A percentile compares a stretch with the other conserved stretches of the same genome.
These are phyloP conservation scores for Lupinus albus DNA, from an alignment of 306 rosid species.

Conservation along the genomic window DNA sequence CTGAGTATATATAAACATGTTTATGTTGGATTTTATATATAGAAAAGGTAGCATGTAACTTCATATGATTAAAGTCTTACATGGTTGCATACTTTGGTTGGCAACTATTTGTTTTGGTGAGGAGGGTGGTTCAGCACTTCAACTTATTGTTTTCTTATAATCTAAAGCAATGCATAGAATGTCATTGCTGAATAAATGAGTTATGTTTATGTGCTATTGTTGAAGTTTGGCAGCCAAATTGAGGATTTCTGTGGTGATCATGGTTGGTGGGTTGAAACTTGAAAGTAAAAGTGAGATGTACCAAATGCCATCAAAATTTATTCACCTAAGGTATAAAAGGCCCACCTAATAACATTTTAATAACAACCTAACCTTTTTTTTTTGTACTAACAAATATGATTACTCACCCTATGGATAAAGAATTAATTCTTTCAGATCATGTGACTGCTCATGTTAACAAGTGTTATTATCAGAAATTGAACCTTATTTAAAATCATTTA, in stretches of 20 bases:
- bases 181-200: constrained; percentile 37
- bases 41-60: constrained; percentile 19
- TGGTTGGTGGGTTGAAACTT: constrained; percentile 21
- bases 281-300: constrained; percentile 29
- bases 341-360: constrained; percentile 48
- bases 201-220: constrained; percentile 53
- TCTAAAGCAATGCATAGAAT: constrained; percentile 27
- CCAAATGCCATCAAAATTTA: constrained; percentile 41
- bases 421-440: too few species aligned
- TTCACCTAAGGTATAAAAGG: constrained; percentile 34
- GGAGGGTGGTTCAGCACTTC: constrained; percentile 49
- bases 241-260: neutral
- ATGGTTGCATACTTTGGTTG: constrained; percentile 30
- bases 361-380: neutral
- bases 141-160: constrained; percentile 41
- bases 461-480: too few species aligned
- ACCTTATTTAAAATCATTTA: too few species aligned
- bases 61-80: constrained; percentile 10
- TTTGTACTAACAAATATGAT: too few species aligned
- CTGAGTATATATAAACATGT: constrained; percentile 21
- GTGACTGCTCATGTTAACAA: too few species aligned
- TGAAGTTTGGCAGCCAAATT: constrained; percentile 69
- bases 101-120: constrained; percentile 41
- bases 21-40: constrained; percentile 26
- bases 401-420: too few species aligned